phyloP scores from a whole-genome alignment of 768 basidiomycete species.

The Kwoniella mangroviensis region DNA sequence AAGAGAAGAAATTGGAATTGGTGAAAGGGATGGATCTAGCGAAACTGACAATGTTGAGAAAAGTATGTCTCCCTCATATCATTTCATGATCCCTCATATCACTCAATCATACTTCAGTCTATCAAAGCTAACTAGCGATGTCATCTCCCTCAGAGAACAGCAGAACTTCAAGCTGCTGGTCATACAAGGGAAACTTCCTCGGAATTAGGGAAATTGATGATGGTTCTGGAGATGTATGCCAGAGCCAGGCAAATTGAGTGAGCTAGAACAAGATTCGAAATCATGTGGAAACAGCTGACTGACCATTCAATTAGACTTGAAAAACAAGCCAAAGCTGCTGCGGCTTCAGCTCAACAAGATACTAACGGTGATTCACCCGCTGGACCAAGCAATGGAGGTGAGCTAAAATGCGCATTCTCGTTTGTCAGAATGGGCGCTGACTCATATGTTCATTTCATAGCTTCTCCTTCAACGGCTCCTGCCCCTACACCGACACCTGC shows the following conservation, averaged over 20 bases:
- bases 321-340: slow-evolving; percentile 24
- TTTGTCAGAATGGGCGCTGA: neutral
- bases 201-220: slow-evolving; percentile 37
- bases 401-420: neutral
- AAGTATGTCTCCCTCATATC: slow-evolving; percentile 36
- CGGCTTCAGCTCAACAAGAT: slow-evolving; percentile 16
- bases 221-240: slow-evolving; percentile 44
- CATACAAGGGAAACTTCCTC: slow-evolving; percentile 39
- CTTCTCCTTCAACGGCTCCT: slow-evolving; percentile 9
- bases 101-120: neutral
- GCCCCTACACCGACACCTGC: slow-evolving; percentile 15
- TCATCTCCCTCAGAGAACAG: slow-evolving; percentile 27
- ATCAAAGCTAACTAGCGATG: neutral
- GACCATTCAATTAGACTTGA: slow-evolving; percentile 8
- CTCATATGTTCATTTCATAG: neutral
- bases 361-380: slow-evolving; percentile 25
- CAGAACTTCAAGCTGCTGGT: slow-evolving; percentile 43
- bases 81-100: neutral
- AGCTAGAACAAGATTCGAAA: slow-evolving; percentile 5
- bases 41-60: slow-evolving; percentile 22
- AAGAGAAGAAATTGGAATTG: slow-evolving; percentile 31
- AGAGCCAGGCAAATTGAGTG: slow-evolving; percentile 38
- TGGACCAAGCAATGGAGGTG: slow-evolving; percentile 20
- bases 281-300: neutral
- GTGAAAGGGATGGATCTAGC: slow-evolving; percentile 21